Conservation (phyloP, 2,329 filamentous ascomycete species). For the Aspergillus ochraceus region DNA sequence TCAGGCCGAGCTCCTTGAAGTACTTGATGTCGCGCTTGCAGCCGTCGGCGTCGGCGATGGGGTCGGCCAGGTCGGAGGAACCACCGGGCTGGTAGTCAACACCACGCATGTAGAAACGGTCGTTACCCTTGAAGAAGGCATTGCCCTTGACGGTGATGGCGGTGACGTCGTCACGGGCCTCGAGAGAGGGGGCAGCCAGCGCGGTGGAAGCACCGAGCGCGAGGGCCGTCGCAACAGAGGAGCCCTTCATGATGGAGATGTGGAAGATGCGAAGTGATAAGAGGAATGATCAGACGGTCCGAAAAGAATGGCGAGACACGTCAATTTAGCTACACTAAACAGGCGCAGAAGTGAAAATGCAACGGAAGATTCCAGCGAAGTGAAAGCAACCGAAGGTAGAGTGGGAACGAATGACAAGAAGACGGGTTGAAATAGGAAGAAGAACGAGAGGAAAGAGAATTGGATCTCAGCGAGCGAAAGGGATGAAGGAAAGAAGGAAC, state of each 20-base stretch:
- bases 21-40: constrained; percentile 79
- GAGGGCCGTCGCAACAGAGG: constrained; percentile 48
- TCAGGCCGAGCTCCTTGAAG: constrained; percentile 84
- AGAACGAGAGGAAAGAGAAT: neutral
- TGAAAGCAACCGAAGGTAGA: neutral
- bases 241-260: constrained; percentile 54
- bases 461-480: neutral
- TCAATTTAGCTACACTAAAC: neutral
- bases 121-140: constrained; percentile 63
- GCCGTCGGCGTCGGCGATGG: constrained; percentile 67
- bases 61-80: constrained; percentile 65
- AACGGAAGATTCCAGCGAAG: neutral
- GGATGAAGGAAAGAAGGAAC: neutral
- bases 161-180: constrained; percentile 50
- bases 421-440: neutral
- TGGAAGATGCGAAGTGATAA: neutral
- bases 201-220: constrained; percentile 48
- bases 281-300: neutral
- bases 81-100: constrained; percentile 68
- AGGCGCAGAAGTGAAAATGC: neutral
- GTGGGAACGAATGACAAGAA: neutral
- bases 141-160: constrained; percentile 64
- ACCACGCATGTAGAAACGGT: constrained; percentile 56
- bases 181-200: constrained; percentile 43
- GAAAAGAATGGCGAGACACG: neutral